Percentiles rank a stretch among this genome's conserved stretches.
These are phyloP conservation scores for Arthrobotrys musiformis DNA, from an alignment of 2,329 filamentous ascomycete genomes.

Conservation along the genomic window DNA sequence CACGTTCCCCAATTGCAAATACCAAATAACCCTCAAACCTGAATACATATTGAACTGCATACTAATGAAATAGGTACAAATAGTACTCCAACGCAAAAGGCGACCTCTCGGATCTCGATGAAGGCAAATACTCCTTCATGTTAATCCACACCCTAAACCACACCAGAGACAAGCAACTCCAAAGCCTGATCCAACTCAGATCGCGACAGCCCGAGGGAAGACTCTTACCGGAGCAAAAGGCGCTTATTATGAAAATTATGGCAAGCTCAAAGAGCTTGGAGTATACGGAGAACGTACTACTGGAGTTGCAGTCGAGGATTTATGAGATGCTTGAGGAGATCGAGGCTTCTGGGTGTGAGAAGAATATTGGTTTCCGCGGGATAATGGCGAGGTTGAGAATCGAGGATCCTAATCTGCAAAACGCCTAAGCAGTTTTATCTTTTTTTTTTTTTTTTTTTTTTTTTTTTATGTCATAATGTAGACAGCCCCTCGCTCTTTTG, in stretches of 20 bases:
- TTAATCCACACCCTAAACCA: not conserved
- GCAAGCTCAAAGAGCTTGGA: not conserved
- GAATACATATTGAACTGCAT: not conserved
- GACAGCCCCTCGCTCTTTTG: too few species aligned
- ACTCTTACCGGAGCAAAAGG: not conserved
- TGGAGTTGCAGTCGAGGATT: not conserved
- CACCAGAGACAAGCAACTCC: not conserved
- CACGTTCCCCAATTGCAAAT: too few species aligned
- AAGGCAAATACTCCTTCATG: slow-evolving; percentile 8
- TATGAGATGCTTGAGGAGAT: not conserved
- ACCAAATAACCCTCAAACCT: too few species aligned
- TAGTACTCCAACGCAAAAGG: slow-evolving; percentile 3
- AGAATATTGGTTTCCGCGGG: slow-evolving; percentile 12
- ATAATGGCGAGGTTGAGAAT: slow-evolving; percentile 21
- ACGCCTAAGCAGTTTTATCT: not conserved
- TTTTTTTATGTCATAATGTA: too few species aligned
- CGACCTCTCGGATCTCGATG: slow-evolving; percentile 7
- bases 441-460: too few species aligned
- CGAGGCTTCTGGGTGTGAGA: not conserved
- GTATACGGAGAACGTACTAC: not conserved
- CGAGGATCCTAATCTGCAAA: not conserved
- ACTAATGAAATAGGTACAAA: not conserved
- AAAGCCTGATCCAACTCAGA: slow-evolving; percentile 6
- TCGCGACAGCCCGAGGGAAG: not conserved
- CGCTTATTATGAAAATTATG: not conserved